Evolutionary conservation across 2,329 filamentous ascomycete species (phyloP), one percentile per base, ranked within the genome.

Genomic region (Rachicladosporium sp.): DNA sequence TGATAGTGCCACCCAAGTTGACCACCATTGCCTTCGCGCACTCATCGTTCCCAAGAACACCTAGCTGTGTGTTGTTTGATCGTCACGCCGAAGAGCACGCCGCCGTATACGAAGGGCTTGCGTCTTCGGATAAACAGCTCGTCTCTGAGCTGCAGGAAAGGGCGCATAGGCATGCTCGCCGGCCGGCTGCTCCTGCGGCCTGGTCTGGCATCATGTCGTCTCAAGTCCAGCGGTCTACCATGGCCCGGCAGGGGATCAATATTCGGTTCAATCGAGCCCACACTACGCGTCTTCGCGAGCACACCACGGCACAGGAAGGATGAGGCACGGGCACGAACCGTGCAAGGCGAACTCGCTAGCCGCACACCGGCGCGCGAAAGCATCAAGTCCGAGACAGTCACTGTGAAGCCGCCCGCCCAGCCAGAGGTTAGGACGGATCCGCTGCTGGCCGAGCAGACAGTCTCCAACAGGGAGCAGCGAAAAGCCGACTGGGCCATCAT

Each of bases 401-500:
- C 4, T 19, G 35, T 55, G 43, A 57, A 45, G 44, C 49, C 48
- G 45, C 46, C 58, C 6, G 46, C 49, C n/a, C 52, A 52, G 31
- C 51, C 55, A n/a, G 45, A 48, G 9, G 51, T 52, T 13, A 63
- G 63, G 48, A 51, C 55, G 43, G 77, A 80, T 50, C 70, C 75
- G 23, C 62, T 88, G 33, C 73, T 82, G 12, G 65, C 71, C 9
- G 70, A 81, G 55, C 72, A 82, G 45, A 79, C 76, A 1, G 57
- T 75, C 55, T 78, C 76, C 37, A 80, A 78, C 12, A 78, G 88
- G 52, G 85, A 95, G 64, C 93, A 98, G 70, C 78, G 91, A 52
- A 93, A 88, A 65, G 89, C 88, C 6, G 91, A 98, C 57, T 95
- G 89, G 89, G 88, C 88, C 35, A 98, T 98, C 50, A 91, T 98